Percentiles rank a stretch among this genome's conserved stretches.
Evolutionary conservation across 1,284 basidiomycete genomes (phyloP).

Genomic region (Microbotryomycetes sp.): DNA sequence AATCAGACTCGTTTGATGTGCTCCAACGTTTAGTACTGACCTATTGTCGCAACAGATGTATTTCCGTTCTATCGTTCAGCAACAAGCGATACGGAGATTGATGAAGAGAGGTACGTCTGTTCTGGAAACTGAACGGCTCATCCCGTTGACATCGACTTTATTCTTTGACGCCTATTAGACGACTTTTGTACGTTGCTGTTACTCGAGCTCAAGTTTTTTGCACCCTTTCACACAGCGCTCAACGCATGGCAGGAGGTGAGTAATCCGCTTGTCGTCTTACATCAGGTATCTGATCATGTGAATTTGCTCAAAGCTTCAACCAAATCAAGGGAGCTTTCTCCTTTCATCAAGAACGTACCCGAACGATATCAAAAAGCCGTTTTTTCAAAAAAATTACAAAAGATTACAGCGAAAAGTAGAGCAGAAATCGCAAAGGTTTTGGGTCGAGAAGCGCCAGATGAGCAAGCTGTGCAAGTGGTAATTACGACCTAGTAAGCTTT

Average conservation of each 20-base stretch:
- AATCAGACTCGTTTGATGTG: background rate
- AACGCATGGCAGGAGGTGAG: conserved; percentile 36
- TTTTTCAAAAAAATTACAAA: conserved; percentile 27
- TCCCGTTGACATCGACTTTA: background rate
- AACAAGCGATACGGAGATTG: conserved; percentile 57
- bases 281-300: background rate
- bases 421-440: conserved; percentile 19
- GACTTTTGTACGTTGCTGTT: conserved; percentile 82
- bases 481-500: conserved; percentile 18
- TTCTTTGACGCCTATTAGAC: conserved; percentile 45
- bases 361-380: conserved; percentile 12
- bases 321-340: conserved; percentile 11
- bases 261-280: background rate
- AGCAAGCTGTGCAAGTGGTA: conserved; percentile 4
- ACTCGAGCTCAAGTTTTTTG: conserved; percentile 75
- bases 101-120: conserved; percentile 66
- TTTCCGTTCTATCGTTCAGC: conserved; percentile 68
- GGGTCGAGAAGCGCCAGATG: conserved; percentile 5
- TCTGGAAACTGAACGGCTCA: background rate
- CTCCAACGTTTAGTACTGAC: background rate
- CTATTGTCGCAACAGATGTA: conserved; percentile 62
- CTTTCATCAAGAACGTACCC: conserved; percentile 15
- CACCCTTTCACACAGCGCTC: conserved; percentile 51
- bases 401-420: conserved; percentile 16
- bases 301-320: conserved; percentile 1